These are phyloP conservation scores for Acanthamoeba royreba DNA, from an alignment of 208 protist species.

Conservation along the genomic window DNA sequence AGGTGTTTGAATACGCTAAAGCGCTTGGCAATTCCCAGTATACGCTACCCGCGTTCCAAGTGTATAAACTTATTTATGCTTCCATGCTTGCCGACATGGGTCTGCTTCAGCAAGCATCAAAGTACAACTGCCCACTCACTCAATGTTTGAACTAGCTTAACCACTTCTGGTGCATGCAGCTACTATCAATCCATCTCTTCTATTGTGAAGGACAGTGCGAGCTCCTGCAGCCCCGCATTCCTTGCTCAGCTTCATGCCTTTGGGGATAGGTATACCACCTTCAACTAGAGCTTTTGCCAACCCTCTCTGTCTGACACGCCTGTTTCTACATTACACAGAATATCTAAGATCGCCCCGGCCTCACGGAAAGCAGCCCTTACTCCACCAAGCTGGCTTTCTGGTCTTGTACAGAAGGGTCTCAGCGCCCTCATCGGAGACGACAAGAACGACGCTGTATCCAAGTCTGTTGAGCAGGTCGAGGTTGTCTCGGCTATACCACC, in stretches of 20 bases:
- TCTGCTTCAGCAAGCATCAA: background rate
- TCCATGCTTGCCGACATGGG: conserved; percentile 16
- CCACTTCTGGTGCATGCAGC: background rate
- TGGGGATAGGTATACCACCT: background rate
- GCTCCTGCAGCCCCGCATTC: background rate
- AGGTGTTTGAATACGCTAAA: conserved; percentile 44
- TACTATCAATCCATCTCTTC: background rate
- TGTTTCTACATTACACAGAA: background rate
- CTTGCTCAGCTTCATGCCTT: background rate
- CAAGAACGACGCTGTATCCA: background rate
- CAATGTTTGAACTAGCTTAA: background rate
- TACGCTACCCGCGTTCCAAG: conserved; percentile 30
- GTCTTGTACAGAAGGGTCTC: background rate
- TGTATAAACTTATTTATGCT: conserved; percentile 54
- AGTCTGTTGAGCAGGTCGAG: background rate
- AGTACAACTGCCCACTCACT: background rate
- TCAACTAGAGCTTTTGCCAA: too few species aligned
- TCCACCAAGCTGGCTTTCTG: background rate
- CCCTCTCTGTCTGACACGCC: background rate
- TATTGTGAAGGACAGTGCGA: background rate
- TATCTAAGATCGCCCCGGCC: background rate
- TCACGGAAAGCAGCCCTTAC: background rate
- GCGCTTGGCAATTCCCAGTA: conserved; percentile 37
- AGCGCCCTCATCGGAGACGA: background rate
- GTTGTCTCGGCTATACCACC: background rate